Conservation (phyloP, 768 basidiomycete genomes). For the Tremella fuciformis region DNA sequence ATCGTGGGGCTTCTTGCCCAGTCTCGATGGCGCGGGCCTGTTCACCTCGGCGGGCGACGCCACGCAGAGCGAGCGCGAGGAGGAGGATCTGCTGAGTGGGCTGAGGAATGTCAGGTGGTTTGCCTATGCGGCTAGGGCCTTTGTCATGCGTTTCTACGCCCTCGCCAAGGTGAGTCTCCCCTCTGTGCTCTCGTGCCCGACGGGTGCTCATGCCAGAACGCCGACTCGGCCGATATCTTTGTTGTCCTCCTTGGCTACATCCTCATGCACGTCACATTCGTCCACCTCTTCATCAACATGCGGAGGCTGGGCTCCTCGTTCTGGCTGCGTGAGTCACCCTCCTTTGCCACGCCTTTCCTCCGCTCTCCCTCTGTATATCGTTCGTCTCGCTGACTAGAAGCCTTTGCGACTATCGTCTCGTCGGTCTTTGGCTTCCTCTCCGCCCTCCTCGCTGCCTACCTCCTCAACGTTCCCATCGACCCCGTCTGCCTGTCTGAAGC, state of each 20-base stretch:
- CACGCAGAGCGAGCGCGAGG: slow-evolving; percentile 60
- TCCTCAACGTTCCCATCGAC: slow-evolving; percentile 80
- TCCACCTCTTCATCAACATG: slow-evolving; percentile 82
- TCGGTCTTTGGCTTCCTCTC: slow-evolving; percentile 79
- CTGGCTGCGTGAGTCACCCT: slow-evolving; percentile 58
- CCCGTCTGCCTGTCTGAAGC: slow-evolving; percentile 92
- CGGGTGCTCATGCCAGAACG: slow-evolving; percentile 60
- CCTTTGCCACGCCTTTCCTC: slow-evolving; percentile 13
- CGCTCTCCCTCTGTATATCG: too few species aligned
- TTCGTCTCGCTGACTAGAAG: slow-evolving; percentile 25
- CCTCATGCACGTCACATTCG: slow-evolving; percentile 93
- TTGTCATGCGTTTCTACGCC: slow-evolving; percentile 79
- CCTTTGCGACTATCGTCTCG: slow-evolving; percentile 73
- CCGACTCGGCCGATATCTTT: slow-evolving; percentile 91
- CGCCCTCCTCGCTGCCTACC: slow-evolving; percentile 71
- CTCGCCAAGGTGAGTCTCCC: slow-evolving; percentile 66
- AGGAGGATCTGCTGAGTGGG: slow-evolving; percentile 62
- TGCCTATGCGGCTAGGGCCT: slow-evolving; percentile 73
- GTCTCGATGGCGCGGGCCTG: slow-evolving; percentile 38
- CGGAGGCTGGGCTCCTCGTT: slow-evolving; percentile 75
- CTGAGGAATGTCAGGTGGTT: slow-evolving; percentile 85
- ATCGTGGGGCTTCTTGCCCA: slow-evolving; percentile 42
- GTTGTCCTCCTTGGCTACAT: slow-evolving; percentile 90
- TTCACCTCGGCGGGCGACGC: slow-evolving; percentile 42
- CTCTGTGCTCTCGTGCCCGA: neutral